Percentiles rank a stretch among this genome's conserved stretches.
phyloP scores from a whole-genome alignment of 768 basidiomycete species.

The Naganishia friedmannii region DNA sequence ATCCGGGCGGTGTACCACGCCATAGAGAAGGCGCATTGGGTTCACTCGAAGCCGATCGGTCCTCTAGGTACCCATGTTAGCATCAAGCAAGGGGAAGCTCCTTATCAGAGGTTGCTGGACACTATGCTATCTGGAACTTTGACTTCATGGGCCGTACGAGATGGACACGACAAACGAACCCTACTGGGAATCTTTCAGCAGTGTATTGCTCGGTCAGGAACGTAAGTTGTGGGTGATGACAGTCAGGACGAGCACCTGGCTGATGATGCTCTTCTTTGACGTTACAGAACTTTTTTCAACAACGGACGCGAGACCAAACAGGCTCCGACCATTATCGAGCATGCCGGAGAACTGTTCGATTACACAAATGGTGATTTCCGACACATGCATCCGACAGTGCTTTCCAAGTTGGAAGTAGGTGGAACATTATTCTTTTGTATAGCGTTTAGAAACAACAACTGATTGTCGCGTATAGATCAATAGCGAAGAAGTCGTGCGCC shows the following conservation, averaged over 20 bases:
- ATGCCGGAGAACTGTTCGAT: constrained; percentile 75
- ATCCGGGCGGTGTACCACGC: constrained; percentile 41
- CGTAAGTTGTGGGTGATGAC: constrained; percentile 25
- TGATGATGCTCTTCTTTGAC: neutral
- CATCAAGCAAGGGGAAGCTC: constrained; percentile 59
- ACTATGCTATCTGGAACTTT: constrained; percentile 61
- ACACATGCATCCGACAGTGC: constrained; percentile 64
- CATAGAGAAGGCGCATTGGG: constrained; percentile 43
- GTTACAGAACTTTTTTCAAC: constrained; percentile 57
- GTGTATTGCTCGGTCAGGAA: constrained; percentile 16
- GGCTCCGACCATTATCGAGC: constrained; percentile 41
- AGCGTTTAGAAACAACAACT: neutral
- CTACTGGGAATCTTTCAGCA: constrained; percentile 59
- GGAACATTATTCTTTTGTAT: neutral
- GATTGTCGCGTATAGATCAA: constrained; percentile 59
- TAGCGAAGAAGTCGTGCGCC: constrained; percentile 69
- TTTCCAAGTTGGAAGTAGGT: constrained; percentile 75
- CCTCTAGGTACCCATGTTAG: constrained; percentile 78
- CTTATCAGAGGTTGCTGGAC: constrained; percentile 69
- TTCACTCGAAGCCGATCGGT: constrained; percentile 48
- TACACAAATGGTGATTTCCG: constrained; percentile 71
- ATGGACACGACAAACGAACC: constrained; percentile 61
- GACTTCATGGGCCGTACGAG: constrained; percentile 71
- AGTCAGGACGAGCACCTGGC: neutral
- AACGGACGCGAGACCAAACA: constrained; percentile 54